These are phyloP conservation scores for Sungouiella thailandica DNA, from an alignment of 805 yeast species.

Conservation along the genomic window DNA sequence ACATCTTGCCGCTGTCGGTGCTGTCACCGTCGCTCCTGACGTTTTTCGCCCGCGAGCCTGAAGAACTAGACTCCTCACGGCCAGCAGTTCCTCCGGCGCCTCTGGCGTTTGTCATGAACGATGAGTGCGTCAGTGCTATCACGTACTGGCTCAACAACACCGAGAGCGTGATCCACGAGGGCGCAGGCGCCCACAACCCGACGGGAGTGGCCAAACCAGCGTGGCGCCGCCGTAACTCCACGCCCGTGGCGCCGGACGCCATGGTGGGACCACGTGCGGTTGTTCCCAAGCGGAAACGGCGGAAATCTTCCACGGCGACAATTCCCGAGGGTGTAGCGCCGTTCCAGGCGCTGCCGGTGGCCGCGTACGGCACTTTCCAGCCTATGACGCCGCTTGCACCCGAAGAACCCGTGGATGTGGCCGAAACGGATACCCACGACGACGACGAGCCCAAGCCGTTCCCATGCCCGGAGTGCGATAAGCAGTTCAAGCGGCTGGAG, in stretches of 20 bases:
- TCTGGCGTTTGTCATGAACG: conserved; percentile 25
- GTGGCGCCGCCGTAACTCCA: conserved; percentile 13
- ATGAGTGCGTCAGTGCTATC: conserved; percentile 37
- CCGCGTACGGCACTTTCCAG: neutral
- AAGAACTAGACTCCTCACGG: neutral
- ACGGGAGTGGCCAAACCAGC: conserved; percentile 25
- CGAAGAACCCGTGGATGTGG: neutral
- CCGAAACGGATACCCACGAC: neutral
- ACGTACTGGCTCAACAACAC: conserved; percentile 27
- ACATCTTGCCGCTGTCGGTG: conserved; percentile 10
- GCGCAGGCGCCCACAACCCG: conserved; percentile 19
- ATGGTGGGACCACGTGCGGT: conserved; percentile 3
- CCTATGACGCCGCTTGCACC: too few relatives aligned
- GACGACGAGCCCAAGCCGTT: conserved; percentile 20
- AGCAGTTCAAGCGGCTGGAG: conserved; percentile 40
- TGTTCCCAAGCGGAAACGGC: conserved; percentile 9
- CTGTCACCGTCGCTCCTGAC: conserved; percentile 13
- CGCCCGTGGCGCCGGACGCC: conserved; percentile 8
- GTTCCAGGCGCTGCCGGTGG: conserved; percentile 1
- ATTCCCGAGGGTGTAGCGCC: conserved; percentile 4
- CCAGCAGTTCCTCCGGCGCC: neutral
- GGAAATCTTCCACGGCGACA: conserved; percentile 8
- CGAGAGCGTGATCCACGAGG: conserved; percentile 13
- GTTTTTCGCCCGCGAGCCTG: conserved; percentile 7
- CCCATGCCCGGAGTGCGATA: conserved; percentile 39